A percentile compares a stretch with the other conserved stretches of the same genome.
phyloP scores from a whole-genome alignment of 345 rosid genomes.

The Corchorus olitorius region DNA sequence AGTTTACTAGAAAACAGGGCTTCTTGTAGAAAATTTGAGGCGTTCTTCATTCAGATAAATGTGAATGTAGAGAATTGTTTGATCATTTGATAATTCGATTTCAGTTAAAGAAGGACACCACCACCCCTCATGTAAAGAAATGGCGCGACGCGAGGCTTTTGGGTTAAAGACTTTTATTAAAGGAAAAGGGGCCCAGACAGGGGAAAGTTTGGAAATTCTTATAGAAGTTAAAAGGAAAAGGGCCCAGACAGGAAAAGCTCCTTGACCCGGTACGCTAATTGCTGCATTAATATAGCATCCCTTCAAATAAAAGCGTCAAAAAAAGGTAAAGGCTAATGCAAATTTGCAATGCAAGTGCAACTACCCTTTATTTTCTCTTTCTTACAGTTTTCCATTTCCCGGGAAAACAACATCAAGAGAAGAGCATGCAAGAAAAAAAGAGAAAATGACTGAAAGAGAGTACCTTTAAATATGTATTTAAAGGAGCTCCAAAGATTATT shows the following conservation, averaged over 20 bases:
- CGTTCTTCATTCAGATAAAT: too few species aligned
- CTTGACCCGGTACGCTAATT: slow-evolving; percentile 20
- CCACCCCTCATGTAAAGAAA: neutral
- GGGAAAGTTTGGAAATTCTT: neutral
- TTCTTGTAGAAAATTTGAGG: too few species aligned
- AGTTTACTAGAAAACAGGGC: too few species aligned
- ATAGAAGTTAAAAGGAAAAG: neutral
- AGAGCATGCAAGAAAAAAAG: neutral
- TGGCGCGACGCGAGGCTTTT: neutral
- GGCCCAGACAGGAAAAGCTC: neutral
- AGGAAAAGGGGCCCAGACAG: neutral
- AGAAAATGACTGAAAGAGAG: neutral
- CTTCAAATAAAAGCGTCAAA: slow-evolving; percentile 1
- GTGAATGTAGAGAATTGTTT: too few species aligned
- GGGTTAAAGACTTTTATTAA: neutral
- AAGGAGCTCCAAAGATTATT: neutral
- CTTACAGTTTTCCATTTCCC: neutral
- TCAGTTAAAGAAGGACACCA: too few species aligned
- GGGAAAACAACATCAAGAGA: neutral
- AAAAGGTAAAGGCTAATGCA: neutral
- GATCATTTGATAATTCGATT: too few species aligned
- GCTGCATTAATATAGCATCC: slow-evolving; percentile 14
- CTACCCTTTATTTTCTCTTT: neutral
- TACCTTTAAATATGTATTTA: neutral
- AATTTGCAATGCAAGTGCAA: neutral